Conservation (phyloP, 2,329 filamentous ascomycete species). For the Curvularia lunata region DNA sequence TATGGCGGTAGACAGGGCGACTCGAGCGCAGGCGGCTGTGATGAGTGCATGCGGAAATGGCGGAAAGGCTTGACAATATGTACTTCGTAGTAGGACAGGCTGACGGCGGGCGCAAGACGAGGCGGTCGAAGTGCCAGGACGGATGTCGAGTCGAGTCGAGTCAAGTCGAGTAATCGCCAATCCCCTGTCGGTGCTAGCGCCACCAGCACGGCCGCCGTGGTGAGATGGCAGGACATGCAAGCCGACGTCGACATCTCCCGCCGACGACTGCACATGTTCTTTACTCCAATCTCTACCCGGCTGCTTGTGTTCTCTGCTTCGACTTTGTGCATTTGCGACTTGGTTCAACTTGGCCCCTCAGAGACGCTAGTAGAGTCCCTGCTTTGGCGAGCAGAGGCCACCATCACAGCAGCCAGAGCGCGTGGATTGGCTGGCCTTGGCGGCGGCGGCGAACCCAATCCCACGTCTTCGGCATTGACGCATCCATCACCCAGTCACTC, state of each 20-base stretch:
- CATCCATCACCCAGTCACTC: constrained; percentile 26
- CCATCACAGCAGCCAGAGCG: constrained; percentile 40
- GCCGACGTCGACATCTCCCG: constrained; percentile 33
- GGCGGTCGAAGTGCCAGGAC: neutral
- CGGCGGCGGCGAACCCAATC: constrained; percentile 41
- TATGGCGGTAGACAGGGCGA: neutral
- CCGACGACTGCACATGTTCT: constrained; percentile 25
- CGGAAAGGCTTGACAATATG: constrained; percentile 4
- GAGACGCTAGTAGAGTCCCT: constrained; percentile 24
- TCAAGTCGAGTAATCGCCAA: constrained; percentile 40
- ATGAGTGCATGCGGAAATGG: neutral
- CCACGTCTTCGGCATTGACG: constrained; percentile 35
- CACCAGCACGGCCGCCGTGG: constrained; percentile 40
- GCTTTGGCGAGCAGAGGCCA: constrained; percentile 40
- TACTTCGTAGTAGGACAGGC: neutral
- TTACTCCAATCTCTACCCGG: neutral
- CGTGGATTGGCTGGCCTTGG: constrained; percentile 45
- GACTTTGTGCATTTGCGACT: neutral
- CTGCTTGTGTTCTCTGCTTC: neutral
- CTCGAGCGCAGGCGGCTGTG: neutral
- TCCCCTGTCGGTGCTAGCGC: constrained; percentile 43
- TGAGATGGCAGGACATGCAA: constrained; percentile 39
- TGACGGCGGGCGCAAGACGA: neutral
- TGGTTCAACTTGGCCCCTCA: neutral
- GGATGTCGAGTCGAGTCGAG: too few species aligned